These are phyloP conservation scores for Novymonas esmeraldas DNA, from an alignment of 208 protist genomes.

Conservation along the genomic window DNA sequence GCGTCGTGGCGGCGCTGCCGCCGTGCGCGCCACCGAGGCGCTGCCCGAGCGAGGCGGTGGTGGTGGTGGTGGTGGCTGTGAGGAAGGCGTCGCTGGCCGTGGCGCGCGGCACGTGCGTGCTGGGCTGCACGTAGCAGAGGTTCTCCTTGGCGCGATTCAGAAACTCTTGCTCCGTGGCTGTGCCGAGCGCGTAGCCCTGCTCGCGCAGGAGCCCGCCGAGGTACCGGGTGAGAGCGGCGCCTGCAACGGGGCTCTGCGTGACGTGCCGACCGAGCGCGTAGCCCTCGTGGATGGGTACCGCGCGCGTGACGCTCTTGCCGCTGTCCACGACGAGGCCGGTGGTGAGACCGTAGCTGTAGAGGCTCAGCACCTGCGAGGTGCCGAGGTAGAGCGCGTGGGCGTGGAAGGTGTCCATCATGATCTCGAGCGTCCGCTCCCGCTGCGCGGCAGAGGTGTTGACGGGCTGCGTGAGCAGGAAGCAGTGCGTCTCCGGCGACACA, in stretches of 20 bases:
- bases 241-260: constrained; percentile 72
- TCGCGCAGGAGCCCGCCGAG: constrained; percentile 62
- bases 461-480: constrained; percentile 87
- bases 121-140: constrained; percentile 81
- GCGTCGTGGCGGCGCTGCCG: not conserved
- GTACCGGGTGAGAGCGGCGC: constrained; percentile 84
- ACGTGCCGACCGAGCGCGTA: constrained; percentile 92
- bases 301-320: constrained; percentile 80
- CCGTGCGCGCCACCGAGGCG: not conserved
- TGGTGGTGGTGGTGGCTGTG: too few species aligned
- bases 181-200: constrained; percentile 91
- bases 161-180: constrained; percentile 85
- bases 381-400: constrained; percentile 92
- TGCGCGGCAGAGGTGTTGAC: constrained; percentile 81
- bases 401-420: constrained; percentile 96
- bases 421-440: constrained; percentile 90
- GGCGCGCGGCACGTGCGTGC: constrained; percentile 2
- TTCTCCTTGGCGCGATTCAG: constrained; percentile 92
- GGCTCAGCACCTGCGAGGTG: constrained; percentile 89
- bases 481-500: constrained; percentile 90
- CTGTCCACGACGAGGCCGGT: constrained; percentile 95
- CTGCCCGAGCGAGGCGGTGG: too few species aligned
- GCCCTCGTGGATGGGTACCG: constrained; percentile 94
- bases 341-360: constrained; percentile 94
- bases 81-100: not conserved